These are phyloP conservation scores for Ostreobium quekettii DNA, from an alignment of 139 green algal species.

Conservation along the genomic window DNA sequence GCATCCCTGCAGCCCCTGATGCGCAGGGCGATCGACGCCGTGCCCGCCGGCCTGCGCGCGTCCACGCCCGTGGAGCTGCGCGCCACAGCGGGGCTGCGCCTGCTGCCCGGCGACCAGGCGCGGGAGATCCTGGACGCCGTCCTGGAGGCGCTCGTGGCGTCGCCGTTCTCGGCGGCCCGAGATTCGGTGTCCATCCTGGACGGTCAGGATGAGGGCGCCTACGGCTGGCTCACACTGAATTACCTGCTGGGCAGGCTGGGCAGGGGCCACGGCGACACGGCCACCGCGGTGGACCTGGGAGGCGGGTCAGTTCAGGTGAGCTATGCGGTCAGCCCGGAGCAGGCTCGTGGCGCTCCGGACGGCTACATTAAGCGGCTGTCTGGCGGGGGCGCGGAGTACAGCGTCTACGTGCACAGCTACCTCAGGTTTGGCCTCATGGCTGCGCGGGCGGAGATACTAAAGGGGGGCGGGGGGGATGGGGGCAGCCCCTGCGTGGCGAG, in stretches of 20 bases:
- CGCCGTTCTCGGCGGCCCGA: slow-evolving; percentile 55
- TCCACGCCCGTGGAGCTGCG: slow-evolving; percentile 72
- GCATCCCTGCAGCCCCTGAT: slow-evolving; percentile 73
- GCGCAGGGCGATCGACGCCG: slow-evolving; percentile 64
- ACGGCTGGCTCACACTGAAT: slow-evolving; percentile 97
- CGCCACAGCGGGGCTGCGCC: slow-evolving; percentile 87
- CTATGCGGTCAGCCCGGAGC: not conserved
- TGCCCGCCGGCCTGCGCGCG: slow-evolving; percentile 53
- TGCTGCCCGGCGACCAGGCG: slow-evolving; percentile 78
- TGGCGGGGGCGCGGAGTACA: slow-evolving; percentile 55
- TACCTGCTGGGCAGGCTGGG: slow-evolving; percentile 87
- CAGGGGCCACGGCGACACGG: slow-evolving; percentile 51
- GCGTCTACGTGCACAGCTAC: slow-evolving; percentile 95
- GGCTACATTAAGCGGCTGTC: slow-evolving; percentile 60
- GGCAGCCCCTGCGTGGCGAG: slow-evolving; percentile 65
- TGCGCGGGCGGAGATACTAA: slow-evolving; percentile 75
- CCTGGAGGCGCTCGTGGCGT: slow-evolving; percentile 35
- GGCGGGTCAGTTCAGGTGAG: slow-evolving; percentile 81
- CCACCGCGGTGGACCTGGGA: slow-evolving; percentile 85
- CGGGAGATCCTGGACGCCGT: slow-evolving; percentile 82
- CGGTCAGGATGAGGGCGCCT: slow-evolving; percentile 85
- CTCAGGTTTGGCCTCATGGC: slow-evolving; percentile 97
- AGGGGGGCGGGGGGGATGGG: slow-evolving; percentile 23
- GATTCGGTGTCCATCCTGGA: slow-evolving; percentile 56
- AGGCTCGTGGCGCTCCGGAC: not conserved